phyloP scores from a whole-genome alignment of 352 stramenopile genomes.

The Globisporangium orthogonon region DNA sequence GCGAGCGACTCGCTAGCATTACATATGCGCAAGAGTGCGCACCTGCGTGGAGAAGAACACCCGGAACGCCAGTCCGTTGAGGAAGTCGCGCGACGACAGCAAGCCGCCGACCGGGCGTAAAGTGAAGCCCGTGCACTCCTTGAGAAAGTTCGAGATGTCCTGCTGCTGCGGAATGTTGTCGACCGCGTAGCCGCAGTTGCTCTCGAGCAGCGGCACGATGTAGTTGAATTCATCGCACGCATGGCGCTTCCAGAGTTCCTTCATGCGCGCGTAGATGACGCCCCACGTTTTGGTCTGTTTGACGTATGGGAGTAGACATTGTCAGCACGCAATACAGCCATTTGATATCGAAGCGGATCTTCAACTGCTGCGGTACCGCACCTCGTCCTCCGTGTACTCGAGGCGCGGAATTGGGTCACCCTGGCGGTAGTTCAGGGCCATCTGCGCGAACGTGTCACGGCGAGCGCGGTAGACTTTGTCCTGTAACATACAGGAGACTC shows the following conservation, averaged over 20 bases:
- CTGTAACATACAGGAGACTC: conserved; percentile 12
- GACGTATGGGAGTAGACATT: not conserved
- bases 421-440: conserved; percentile 88
- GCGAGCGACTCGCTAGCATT: not conserved
- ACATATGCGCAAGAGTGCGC: not conserved
- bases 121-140: conserved; percentile 88
- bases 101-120: conserved; percentile 93
- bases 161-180: conserved; percentile 94
- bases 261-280: conserved; percentile 92
- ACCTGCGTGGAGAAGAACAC: conserved; percentile 97
- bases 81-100: conserved; percentile 95
- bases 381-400: conserved; percentile 94
- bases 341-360: not conserved
- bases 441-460: conserved; percentile 82
- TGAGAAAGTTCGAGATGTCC: conserved; percentile 94
- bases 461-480: conserved; percentile 89
- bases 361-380: conserved; percentile 19
- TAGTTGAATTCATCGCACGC: conserved; percentile 97
- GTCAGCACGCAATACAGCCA: not conserved
- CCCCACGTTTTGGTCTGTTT: conserved; percentile 81
- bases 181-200: conserved; percentile 91
- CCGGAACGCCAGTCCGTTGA: conserved; percentile 97
- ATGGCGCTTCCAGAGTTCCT: conserved; percentile 91
- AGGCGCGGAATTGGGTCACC: conserved; percentile 90
- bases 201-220: conserved; percentile 91